Conservation (phyloP, 2,329 filamentous ascomycete species). For the Sclerotiophoma versabilis region DNA sequence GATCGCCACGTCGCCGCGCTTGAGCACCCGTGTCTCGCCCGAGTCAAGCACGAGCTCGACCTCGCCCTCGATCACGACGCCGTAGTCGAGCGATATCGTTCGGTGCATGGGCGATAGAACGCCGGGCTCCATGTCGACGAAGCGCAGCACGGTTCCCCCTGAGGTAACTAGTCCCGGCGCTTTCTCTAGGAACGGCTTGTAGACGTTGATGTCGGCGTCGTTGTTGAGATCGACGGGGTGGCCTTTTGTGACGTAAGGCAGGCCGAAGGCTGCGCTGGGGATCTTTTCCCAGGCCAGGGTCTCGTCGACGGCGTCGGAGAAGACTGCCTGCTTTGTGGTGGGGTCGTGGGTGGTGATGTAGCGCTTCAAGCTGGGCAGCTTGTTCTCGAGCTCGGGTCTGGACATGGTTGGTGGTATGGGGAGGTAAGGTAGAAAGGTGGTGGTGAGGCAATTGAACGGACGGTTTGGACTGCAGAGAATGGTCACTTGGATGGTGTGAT, state of each 20-base stretch:
- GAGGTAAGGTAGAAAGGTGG: too few relatives aligned
- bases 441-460: neutral
- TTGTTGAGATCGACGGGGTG: constrained; percentile 56
- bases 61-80: constrained; percentile 49
- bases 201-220: constrained; percentile 55
- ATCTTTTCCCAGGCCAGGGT: constrained; percentile 29
- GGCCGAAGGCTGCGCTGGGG: constrained; percentile 49
- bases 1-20: constrained; percentile 45
- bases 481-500: neutral
- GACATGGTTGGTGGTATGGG: constrained; percentile 21
- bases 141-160: constrained; percentile 54
- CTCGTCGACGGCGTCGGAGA: constrained; percentile 37
- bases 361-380: constrained; percentile 40
- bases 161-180: constrained; percentile 59
- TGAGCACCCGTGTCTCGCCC: constrained; percentile 45
- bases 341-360: constrained; percentile 48
- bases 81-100: constrained; percentile 50
- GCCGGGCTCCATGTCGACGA: constrained; percentile 45
- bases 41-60: constrained; percentile 47
- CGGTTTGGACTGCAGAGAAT: neutral
- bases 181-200: constrained; percentile 53
- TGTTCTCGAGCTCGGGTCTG: constrained; percentile 22
- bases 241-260: constrained; percentile 58
- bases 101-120: constrained; percentile 47
- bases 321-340: constrained; percentile 43